These are phyloP conservation scores for Xerocomus brunneocitrinus DNA, from an alignment of 768 basidiomycete species.

Conservation along the genomic window DNA sequence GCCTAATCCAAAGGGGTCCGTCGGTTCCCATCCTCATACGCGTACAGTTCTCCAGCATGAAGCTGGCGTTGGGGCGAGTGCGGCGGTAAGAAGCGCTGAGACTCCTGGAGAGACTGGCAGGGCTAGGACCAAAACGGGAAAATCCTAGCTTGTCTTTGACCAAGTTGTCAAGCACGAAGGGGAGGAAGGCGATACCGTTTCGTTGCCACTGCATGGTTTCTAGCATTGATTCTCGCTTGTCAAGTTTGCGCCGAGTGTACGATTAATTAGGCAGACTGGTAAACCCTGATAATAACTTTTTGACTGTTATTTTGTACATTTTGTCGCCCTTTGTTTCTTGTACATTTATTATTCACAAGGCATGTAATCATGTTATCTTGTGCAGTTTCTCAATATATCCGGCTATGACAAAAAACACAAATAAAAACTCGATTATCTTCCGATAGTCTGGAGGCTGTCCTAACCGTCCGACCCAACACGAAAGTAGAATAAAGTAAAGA, in stretches of 20 bases:
- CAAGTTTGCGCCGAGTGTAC: constrained; percentile 19
- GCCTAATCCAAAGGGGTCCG: constrained; percentile 38
- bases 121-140: constrained; percentile 30
- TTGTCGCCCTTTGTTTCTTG: neutral
- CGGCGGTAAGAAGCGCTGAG: constrained; percentile 38
- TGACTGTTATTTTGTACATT: constrained; percentile 10
- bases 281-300: neutral
- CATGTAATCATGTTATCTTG: neutral
- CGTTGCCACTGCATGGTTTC: neutral
- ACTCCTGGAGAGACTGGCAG: constrained; percentile 46
- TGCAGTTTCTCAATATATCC: neutral
- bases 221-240: constrained; percentile 6
- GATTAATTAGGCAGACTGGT: constrained; percentile 19
- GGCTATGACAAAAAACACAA: neutral
- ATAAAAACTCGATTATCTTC: constrained; percentile 25
- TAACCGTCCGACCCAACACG: constrained; percentile 11
- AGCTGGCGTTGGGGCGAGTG: constrained; percentile 45
- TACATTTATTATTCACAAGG: too few relatives aligned
- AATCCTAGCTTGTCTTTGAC: constrained; percentile 43
- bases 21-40: constrained; percentile 35
- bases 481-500: constrained; percentile 28
- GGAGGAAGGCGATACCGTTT: constrained; percentile 20
- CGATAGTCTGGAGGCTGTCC: constrained; percentile 7
- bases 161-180: constrained; percentile 43
- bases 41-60: constrained; percentile 13